Percentiles rank a stretch among this genome's conserved stretches.
These are phyloP conservation scores for Immersiporthe knoxdaviesiana DNA, from an alignment of 2,329 filamentous ascomycete genomes.

Conservation along the genomic window DNA sequence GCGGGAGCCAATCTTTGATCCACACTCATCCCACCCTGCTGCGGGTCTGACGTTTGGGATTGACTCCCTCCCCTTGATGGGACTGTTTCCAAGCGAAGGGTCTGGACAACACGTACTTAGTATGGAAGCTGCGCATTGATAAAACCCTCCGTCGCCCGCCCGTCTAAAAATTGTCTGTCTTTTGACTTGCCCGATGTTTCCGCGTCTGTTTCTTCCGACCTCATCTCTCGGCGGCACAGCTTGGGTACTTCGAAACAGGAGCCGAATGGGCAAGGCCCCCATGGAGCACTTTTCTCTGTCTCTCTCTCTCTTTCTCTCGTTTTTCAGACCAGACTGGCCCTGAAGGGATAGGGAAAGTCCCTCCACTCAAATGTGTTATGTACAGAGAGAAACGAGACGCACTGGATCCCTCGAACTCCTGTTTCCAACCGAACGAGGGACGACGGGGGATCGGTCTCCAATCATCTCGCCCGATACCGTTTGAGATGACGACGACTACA, in stretches of 20 bases:
- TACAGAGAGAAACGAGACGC: background rate
- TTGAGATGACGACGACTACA: background rate
- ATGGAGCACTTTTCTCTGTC: background rate
- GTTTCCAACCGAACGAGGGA: background rate
- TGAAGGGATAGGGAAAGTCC: background rate
- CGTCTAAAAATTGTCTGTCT: conserved; percentile 11
- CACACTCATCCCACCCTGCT: background rate
- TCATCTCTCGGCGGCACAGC: background rate
- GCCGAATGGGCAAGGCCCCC: conserved; percentile 3
- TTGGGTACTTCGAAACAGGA: conserved; percentile 14
- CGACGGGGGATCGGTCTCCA: background rate
- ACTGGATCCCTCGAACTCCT: background rate
- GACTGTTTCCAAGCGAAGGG: conserved; percentile 8
- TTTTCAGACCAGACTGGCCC: background rate
- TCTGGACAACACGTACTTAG: conserved; percentile 1
- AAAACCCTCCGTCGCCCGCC: conserved; percentile 5
- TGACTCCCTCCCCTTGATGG: conserved; percentile 17
- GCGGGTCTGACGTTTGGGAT: conserved; percentile 27
- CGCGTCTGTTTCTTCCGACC: conserved; percentile 3
- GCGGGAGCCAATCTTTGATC: conserved; percentile 11
- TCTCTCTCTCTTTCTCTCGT: background rate
- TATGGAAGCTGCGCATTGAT: background rate
- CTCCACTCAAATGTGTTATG: background rate
- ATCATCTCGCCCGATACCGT: background rate
- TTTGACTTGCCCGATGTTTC: conserved; percentile 21